Percentiles rank a stretch among this genome's conserved stretches.
Conservation (phyloP, 2,329 filamentous ascomycete genomes). For the Neospermospora avenae region DNA sequence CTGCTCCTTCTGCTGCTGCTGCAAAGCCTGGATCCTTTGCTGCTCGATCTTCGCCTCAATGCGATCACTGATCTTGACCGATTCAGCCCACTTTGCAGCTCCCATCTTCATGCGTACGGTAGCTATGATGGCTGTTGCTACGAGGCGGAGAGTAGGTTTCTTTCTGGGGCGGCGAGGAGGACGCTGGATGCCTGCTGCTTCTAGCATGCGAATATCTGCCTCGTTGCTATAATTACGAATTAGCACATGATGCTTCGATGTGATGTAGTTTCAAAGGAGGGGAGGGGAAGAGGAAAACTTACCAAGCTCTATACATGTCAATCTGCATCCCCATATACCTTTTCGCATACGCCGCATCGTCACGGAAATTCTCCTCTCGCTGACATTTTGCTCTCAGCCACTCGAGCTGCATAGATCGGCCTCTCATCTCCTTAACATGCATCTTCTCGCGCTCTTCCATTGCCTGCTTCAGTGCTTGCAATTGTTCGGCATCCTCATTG, state of each 20-base stretch:
- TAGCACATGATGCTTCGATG: not conserved
- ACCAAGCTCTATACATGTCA: conserved; percentile 87
- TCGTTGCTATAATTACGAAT: conserved; percentile 66
- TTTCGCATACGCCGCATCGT: conserved; percentile 83
- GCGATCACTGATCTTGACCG: conserved; percentile 42
- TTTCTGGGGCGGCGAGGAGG: conserved; percentile 18
- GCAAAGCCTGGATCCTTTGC: conserved; percentile 21
- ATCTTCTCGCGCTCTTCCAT: conserved; percentile 50
- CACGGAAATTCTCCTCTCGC: conserved; percentile 76
- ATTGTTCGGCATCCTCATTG: conserved; percentile 41
- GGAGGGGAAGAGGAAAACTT: conserved; percentile 42
- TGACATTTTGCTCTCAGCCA: conserved; percentile 81
- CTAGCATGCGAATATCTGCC: conserved; percentile 81
- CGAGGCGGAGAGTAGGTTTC: conserved; percentile 41
- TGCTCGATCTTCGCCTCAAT: conserved; percentile 30
- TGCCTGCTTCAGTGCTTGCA: conserved; percentile 34
- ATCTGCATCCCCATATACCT: conserved; percentile 75
- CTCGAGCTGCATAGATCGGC: conserved; percentile 83
- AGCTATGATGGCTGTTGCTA: conserved; percentile 48
- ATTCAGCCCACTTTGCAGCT: conserved; percentile 47
- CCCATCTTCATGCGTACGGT: conserved; percentile 48
- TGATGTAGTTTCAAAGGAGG: not conserved
- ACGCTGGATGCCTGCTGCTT: conserved; percentile 62
- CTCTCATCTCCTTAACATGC: conserved; percentile 74
- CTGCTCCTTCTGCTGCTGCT: not conserved